Base-by-base conservation (phyloP, 768 basidiomycete species). In the Dendrothele bispora region DNA sequence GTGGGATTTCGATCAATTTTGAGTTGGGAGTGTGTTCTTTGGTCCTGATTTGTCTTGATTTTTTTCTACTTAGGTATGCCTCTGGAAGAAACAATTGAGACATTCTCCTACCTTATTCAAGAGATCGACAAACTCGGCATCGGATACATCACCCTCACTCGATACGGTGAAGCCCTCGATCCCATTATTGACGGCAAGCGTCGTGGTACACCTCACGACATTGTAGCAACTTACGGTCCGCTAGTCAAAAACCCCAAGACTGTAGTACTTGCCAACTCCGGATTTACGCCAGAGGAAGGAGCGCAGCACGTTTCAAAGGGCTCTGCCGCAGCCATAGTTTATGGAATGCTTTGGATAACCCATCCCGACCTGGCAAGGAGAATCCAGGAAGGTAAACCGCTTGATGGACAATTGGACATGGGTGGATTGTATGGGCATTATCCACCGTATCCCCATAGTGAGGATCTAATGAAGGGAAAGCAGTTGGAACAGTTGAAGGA, bases 61-160 rank as follows among this genome's bases (percentile, higher is more conserved):
- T n/a, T n/a, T n/a, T n/a, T n/a, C n/a, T n/a, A n/a, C n/a, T n/a
- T 25, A 72, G 69, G n/a, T 22, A 75, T 77, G 72, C 69, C 73
- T 1, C 58, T 78, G 6, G 54, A 71, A 46, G 73, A 77, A 12
- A 71, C 72, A 5, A 48, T 74, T 29, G 69, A 68, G n/a, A 74
- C 72, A 0, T 77, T 49, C 61, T 59, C 49, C 15, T 72, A 75
- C 54, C 70, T 73, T 57, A 54, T 75, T 44, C 50, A 57, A 12
- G 69, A 73, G 47, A 66, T 69, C 2, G 69, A 73, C 44, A 68
- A 70, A 42, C 62, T 75, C 7, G 57, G 53, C 21, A 34, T 69
- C 20, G 40, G 30, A 20, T 49, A 35, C 32, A 43, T 49, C 32
- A 34, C 26, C 7, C 14, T 49, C 2, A 20, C 22, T 8, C 28